Evolutionary conservation across 2,329 filamentous ascomycete genomes (phyloP).

Genomic region (Cordyceps farinosa): DNA sequence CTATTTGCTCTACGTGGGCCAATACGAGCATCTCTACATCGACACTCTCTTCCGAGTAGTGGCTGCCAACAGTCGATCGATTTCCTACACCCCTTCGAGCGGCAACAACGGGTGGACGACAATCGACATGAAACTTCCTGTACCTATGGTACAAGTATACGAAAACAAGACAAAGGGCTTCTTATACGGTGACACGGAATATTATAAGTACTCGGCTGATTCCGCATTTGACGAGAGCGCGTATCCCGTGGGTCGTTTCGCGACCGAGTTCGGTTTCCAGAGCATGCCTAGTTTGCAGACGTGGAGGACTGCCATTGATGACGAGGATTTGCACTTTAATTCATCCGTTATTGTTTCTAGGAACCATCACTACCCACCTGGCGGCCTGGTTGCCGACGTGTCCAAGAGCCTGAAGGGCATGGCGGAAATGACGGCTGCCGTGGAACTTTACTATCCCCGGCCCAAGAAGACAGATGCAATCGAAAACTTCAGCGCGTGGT

Average conservation of each 20-base stretch:
- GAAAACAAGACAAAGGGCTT: conserved; percentile 12
- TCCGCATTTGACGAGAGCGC: background rate
- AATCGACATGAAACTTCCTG: conserved; percentile 10
- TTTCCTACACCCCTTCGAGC: conserved; percentile 16
- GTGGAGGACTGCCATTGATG: conserved; percentile 3
- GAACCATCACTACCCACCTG: conserved; percentile 51
- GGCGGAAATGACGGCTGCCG: conserved; percentile 57
- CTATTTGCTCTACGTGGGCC: conserved; percentile 1
- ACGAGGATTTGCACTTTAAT: conserved; percentile 16
- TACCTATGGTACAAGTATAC: conserved; percentile 16
- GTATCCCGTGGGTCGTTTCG: conserved; percentile 16
- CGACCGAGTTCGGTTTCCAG: conserved; percentile 15
- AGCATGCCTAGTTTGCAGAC: conserved; percentile 17
- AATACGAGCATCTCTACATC: conserved; percentile 17
- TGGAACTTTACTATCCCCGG: conserved; percentile 53
- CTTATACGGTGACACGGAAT: conserved; percentile 14
- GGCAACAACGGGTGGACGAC: conserved; percentile 15
- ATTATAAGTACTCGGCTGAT: conserved; percentile 11
- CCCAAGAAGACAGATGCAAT: conserved; percentile 50
- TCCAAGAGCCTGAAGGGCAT: conserved; percentile 33
- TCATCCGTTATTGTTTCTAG: conserved; percentile 10
- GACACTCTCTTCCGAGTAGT: conserved; percentile 9
- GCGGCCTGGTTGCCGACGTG: background rate
- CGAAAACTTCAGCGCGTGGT: conserved; percentile 61
- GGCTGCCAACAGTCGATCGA: conserved; percentile 12